Conservation (phyloP, 176 grass and related monocot species). For the Themeda triandra region DNA sequence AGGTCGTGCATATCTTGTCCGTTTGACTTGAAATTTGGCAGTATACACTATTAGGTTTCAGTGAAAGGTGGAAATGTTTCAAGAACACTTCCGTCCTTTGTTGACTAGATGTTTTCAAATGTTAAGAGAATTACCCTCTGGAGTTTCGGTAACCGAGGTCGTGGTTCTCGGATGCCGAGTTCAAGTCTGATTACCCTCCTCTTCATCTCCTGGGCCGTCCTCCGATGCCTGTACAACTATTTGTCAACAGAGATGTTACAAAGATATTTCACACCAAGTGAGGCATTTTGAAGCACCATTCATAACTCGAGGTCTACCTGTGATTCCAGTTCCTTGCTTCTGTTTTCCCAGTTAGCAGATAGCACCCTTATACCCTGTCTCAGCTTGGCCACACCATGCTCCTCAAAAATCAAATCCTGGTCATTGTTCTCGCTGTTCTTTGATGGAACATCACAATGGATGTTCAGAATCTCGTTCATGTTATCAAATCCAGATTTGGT, state of each 20-base stretch:
- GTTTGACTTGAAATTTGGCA: neutral
- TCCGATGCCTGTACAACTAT: conserved; percentile 49
- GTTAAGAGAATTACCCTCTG: conserved; percentile 42
- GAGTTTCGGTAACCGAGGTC: conserved; percentile 45
- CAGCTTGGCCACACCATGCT: conserved; percentile 40
- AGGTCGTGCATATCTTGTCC: neutral
- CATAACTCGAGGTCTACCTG: conserved; percentile 25
- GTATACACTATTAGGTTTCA: neutral
- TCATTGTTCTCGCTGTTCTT: conserved; percentile 43
- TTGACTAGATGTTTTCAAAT: neutral
- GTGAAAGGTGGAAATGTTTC: neutral
- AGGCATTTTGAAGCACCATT: neutral
- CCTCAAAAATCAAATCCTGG: conserved; percentile 34
- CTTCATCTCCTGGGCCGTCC: conserved; percentile 48
- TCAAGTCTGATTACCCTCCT: conserved; percentile 59
- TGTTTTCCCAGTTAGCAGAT: conserved; percentile 46
- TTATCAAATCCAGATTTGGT: conserved; percentile 10
- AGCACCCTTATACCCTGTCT: conserved; percentile 48
- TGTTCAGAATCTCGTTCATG: conserved; percentile 31
- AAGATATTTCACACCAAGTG: neutral
- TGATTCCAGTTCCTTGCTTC: conserved; percentile 55
- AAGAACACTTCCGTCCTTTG: neutral
- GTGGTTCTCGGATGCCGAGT: conserved; percentile 49
- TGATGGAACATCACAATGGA: conserved; percentile 31
- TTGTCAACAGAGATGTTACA: neutral